Conservation (phyloP, 495 filamentous ascomycete genomes). For the Chaetomidium leptoderma region DNA sequence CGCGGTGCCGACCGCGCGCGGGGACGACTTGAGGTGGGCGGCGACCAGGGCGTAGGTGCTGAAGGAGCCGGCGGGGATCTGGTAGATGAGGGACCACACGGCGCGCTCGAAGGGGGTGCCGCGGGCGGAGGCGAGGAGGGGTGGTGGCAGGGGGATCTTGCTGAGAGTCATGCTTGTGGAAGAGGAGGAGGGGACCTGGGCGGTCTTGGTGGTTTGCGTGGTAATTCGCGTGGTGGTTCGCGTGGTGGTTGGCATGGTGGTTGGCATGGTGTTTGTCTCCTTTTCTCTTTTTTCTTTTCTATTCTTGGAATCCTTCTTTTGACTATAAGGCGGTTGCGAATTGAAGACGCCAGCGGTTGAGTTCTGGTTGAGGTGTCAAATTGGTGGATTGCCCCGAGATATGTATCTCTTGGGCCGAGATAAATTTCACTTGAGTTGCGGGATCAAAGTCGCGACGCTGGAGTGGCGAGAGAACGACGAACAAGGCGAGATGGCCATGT, state of each 20-base stretch:
- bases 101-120: constrained; percentile 55
- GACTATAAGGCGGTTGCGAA: too few relatives aligned
- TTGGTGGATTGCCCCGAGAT: too few relatives aligned
- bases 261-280: not conserved
- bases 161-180: constrained; percentile 2
- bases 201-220: constrained; percentile 4
- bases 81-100: constrained; percentile 61
- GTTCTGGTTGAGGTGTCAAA: too few relatives aligned
- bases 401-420: not conserved
- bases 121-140: constrained; percentile 25
- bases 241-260: not conserved
- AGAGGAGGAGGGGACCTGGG: not conserved
- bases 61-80: constrained; percentile 65
- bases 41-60: constrained; percentile 72
- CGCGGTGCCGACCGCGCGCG: constrained; percentile 76
- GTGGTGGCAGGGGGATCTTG: constrained; percentile 13
- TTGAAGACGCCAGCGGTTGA: too few relatives aligned
- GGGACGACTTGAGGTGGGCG: constrained; percentile 60
- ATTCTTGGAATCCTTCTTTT: too few relatives aligned
- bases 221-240: not conserved
- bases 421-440: too few relatives aligned
- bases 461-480: not conserved
- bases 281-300: not conserved
- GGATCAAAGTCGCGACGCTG: not conserved
- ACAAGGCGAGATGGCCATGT: constrained; percentile 15